Evolutionary conservation across 1,284 basidiomycete species (phyloP).

Genomic region (Vanrija humicola): DNA sequence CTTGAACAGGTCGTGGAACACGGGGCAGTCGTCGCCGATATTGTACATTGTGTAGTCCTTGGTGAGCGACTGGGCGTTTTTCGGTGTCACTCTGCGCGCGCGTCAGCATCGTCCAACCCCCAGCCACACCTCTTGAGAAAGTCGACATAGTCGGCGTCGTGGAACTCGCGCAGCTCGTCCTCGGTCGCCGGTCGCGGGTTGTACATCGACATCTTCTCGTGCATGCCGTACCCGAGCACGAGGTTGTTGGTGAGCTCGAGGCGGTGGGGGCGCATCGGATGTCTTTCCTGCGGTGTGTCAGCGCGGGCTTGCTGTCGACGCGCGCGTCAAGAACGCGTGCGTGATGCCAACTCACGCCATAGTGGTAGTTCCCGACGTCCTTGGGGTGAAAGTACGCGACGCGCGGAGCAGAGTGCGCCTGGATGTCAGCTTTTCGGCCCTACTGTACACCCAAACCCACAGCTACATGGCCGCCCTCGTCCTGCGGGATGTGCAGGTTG

Average conservation of each 20-base stretch:
- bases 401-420: conserved; percentile 79
- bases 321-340: no score
- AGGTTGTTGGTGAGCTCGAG: conserved; percentile 91
- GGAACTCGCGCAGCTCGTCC: conserved; percentile 85
- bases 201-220: conserved; percentile 93
- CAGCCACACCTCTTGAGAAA: conserved; percentile 76
- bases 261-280: conserved; percentile 98
- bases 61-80: conserved; percentile 53
- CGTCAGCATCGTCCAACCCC: neutral
- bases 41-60: conserved; percentile 76
- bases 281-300: conserved; percentile 65
- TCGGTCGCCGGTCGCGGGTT: conserved; percentile 83
- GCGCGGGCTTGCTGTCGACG: neutral
- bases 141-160: conserved; percentile 89
- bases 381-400: conserved; percentile 96
- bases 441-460: conserved; percentile 21
- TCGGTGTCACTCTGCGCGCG: conserved; percentile 37
- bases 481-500: conserved; percentile 37
- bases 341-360: conserved; percentile 64
- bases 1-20: conserved; percentile 87
- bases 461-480: conserved; percentile 37
- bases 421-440: neutral
- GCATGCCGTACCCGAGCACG: conserved; percentile 92
- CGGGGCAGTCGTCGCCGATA: conserved; percentile 89
- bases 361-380: conserved; percentile 91